phyloP scores from a whole-genome alignment of 1,284 basidiomycete species.

The Cutaneotrichosporon cutaneum region DNA sequence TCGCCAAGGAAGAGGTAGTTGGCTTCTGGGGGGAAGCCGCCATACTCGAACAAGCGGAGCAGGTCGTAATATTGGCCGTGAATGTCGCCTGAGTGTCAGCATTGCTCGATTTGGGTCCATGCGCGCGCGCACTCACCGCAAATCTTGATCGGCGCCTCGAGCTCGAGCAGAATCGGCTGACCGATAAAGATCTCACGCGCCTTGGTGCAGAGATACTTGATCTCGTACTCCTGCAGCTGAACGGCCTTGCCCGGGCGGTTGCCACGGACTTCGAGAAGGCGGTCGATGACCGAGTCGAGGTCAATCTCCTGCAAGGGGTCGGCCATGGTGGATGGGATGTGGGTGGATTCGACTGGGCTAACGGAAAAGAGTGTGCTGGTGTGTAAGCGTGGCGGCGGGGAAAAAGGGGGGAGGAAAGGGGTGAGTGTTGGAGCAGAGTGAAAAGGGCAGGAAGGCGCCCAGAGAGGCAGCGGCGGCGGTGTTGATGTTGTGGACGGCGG shows the following conservation, averaged over 20 bases:
- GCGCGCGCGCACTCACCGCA: conserved; percentile 54
- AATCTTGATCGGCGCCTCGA: conserved; percentile 65
- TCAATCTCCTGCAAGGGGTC: conserved; percentile 71
- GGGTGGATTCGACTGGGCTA: not conserved
- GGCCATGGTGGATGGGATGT: conserved; percentile 48
- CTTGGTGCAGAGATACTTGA: conserved; percentile 62
- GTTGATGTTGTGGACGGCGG: conserved; percentile 1
- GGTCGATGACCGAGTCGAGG: conserved; percentile 96
- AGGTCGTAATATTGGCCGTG: conserved; percentile 65
- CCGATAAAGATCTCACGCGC: conserved; percentile 63
- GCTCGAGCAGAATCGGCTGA: conserved; percentile 63
- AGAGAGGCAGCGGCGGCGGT: not conserved
- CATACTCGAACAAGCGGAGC: conserved; percentile 62
- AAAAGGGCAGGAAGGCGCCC: not conserved
- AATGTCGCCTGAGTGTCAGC: conserved; percentile 55
- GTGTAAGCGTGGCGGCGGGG: not conserved
- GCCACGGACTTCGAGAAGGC: conserved; percentile 76
- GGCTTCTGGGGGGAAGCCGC: conserved; percentile 63
- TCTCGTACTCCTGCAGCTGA: conserved; percentile 62
- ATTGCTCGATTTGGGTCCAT: not conserved
- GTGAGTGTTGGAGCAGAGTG: not conserved
- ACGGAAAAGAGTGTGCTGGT: not conserved
- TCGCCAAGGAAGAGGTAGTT: conserved; percentile 65
- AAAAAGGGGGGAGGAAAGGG: not conserved
- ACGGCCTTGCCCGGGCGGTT: conserved; percentile 63